Conservation (phyloP, 208 protist genomes). For the Zelonia costaricensis region DNA sequence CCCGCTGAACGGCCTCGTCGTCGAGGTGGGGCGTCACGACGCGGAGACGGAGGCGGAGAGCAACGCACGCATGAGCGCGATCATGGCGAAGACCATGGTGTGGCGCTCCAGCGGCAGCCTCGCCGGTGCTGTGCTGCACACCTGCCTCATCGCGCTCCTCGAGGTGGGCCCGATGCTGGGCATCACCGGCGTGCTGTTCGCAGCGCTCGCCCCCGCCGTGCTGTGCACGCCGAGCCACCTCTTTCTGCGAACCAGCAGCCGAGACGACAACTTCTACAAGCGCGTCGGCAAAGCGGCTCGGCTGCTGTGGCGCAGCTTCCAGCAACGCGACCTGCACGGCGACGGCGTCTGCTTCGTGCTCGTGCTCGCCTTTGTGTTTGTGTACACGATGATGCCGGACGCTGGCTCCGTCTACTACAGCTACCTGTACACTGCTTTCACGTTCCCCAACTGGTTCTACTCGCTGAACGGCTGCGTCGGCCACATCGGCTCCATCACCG, state of each 20-base stretch:
- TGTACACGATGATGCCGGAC: constrained; percentile 54
- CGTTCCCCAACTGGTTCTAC: constrained; percentile 42
- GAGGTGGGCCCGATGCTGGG: constrained; percentile 19
- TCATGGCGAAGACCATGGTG: constrained; percentile 52
- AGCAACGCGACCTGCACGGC: constrained; percentile 20
- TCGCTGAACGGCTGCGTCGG: constrained; percentile 35
- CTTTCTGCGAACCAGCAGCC: constrained; percentile 25
- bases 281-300: constrained; percentile 4
- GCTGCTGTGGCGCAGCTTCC: constrained; percentile 19
- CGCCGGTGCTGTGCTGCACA: constrained; percentile 31
- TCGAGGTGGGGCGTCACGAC: constrained; percentile 46
- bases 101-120: constrained; percentile 44
- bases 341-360: constrained; percentile 40
- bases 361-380: constrained; percentile 49
- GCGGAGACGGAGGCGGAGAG: constrained; percentile 45
- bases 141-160: constrained; percentile 12
- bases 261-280: constrained; percentile 22
- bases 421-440: constrained; percentile 40
- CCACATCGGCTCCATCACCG: constrained; percentile 38
- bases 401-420: constrained; percentile 40
- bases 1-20: constrained; percentile 48
- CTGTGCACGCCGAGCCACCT: constrained; percentile 20
- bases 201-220: constrained; percentile 29
- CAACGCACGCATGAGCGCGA: constrained; percentile 36
- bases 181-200: constrained; percentile 23